Evolutionary conservation across 306 rosid species (phyloP), one percentile per base, ranked within the genome.

Genomic region (Vigna radiata): DNA sequence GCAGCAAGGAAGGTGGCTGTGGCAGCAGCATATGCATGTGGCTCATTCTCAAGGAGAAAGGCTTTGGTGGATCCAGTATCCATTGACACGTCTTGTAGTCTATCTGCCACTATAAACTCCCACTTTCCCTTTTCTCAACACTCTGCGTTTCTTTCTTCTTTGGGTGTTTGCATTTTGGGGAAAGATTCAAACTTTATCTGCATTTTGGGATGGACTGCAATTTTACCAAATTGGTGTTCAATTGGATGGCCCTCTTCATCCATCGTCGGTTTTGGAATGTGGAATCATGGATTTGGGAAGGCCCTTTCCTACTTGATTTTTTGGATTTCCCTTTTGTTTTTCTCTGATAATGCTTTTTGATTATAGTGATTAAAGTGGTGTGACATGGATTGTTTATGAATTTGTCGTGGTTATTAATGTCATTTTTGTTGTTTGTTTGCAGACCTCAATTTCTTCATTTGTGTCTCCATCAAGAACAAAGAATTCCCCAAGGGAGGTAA

Each of bases 11-110:
- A 88, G 70, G 86, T 95, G 67, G 85, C 77, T 25, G 80, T 82
- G 41, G 96, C 93, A 14, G 93, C 97, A 36, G 85, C 93, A 21
- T 90, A 82, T 83, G 96, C 94, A 18, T 92, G 99, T 81, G 91
- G 91, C 3, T 90, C 97, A 72, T 83, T 90, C 79, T 89, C 96
- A 49, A 86, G 83, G 15, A 86, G 86, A 55, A 88, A 88, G 84
- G 56, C 87, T 83, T 83, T 85, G 47, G 89, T 88, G 75, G 93
- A 90, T 82, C 89, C 90, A 78, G 75, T 81, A 65, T 4, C 83
- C 59, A 76, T 71, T 80, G 49, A 83, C 54, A 43, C 84, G 74
- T 81, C 90, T 44, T 87, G 77, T 39, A 39, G 48, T 67, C 33
- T 72, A 6, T 82, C 87, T 77, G 70, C 78, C 15, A 74, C 80